Evolutionary conservation across 73 alveolate genomes (phyloP), one percentile per base, ranked within the genome.

Genomic region (Blepharisma stoltei): DNA sequence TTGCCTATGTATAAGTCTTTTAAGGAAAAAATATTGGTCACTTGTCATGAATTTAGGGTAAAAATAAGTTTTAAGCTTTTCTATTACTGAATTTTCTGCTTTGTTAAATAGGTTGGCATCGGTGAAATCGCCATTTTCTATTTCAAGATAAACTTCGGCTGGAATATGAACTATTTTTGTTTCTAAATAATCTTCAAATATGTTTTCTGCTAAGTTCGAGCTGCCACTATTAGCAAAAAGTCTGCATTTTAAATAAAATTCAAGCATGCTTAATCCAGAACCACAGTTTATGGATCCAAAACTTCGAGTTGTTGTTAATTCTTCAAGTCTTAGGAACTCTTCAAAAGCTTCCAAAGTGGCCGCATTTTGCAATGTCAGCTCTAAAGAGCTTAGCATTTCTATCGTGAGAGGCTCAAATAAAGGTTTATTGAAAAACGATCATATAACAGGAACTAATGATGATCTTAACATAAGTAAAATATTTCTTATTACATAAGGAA

Each of bases 371-470:
- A 60, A 25, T 1, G 23, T 60, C 2, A 60, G 14, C 23, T 60
- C 48, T 25, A 60, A 60, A 5, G 73, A 60, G 4, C 45, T 25
- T 9, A 60, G 4, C 73, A 60, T 60, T n/a, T 60, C 73, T 8
- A 60, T 60, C 0, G 73, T 60, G 2, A 60, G 73, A 60, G 73
- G 73, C 5, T 60, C 73, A 14, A 14, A n/a, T 14, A 60, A 60
- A 8, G 37, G 38, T 9, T 14, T 9, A 8, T 60, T 60, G 14
- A 1, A 14, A 25, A 60, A 60, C 0, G 49, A 8, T 3, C 18
- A 14, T n/a, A 60, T 60, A 9, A 60, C 46, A 14, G 73, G 73
- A 11, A 60, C 48, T 18, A 60, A 38, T 14, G 46, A 14, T n/a
- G 46, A 14, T 25, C 18, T 25, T n/a, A 60, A 2, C 46, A n/a